Percentiles rank a stretch among this genome's conserved stretches.
phyloP scores from a whole-genome alignment of 2,329 filamentous ascomycete genomes.

The Aureobasidium sp. region DNA sequence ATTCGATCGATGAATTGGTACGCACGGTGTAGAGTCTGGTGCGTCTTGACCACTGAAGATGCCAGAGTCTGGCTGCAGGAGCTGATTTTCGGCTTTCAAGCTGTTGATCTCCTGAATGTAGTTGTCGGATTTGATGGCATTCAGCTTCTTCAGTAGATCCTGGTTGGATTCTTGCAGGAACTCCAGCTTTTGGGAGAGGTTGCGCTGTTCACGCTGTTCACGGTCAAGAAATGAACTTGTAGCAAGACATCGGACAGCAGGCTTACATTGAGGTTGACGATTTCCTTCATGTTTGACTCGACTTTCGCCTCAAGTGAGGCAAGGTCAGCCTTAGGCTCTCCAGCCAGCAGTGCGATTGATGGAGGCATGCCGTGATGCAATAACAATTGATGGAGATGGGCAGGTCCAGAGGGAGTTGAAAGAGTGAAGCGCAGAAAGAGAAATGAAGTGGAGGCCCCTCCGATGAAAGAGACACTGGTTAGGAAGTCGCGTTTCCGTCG shows the following conservation, averaged over 20 bases:
- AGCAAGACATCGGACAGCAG: background rate
- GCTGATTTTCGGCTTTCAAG: constrained; percentile 1
- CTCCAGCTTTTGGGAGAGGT: background rate
- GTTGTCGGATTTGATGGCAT: background rate
- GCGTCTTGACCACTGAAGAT: background rate
- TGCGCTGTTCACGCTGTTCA: background rate
- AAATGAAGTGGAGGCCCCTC: background rate
- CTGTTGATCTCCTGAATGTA: background rate
- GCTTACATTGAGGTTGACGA: background rate
- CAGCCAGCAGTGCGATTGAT: background rate
- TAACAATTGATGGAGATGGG: background rate
- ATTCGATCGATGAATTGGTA: background rate
- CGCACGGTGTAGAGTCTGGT: background rate
- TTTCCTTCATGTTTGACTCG: background rate
- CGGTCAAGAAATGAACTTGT: background rate
- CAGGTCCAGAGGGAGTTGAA: background rate
- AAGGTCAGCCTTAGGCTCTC: background rate
- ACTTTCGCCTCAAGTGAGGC: background rate
- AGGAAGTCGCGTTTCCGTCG: background rate
- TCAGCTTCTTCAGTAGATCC: background rate
- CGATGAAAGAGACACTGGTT: background rate
- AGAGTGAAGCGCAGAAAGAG: background rate
- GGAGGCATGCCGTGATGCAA: background rate
- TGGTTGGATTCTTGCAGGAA: background rate
- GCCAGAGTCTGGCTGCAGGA: background rate